Evolutionary conservation across 768 basidiomycete species (phyloP).

Genomic region (Ramaria sp.): DNA sequence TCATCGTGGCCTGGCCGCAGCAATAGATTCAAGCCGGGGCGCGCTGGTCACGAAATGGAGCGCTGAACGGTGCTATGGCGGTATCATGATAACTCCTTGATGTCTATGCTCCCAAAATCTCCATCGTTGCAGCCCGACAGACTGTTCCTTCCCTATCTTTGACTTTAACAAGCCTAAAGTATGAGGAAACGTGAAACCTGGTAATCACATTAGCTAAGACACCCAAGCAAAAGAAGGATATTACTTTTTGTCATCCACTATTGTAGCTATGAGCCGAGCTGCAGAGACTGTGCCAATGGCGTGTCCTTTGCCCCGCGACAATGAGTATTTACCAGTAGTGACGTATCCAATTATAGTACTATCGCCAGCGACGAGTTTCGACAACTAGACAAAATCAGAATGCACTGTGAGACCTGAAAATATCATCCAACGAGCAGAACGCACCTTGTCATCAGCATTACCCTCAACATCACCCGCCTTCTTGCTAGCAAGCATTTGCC

Average conservation of each 20-base stretch:
- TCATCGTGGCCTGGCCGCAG: no score
- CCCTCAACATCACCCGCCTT: slow-evolving; percentile 11
- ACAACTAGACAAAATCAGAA: slow-evolving; percentile 27
- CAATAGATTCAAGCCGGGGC: no score
- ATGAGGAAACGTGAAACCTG: not conserved
- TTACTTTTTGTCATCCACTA: slow-evolving; percentile 9
- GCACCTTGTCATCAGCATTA: slow-evolving; percentile 19
- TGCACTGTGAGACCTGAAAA: slow-evolving; percentile 1
- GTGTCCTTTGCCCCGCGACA: slow-evolving; percentile 66
- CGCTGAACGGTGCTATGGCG: no score
- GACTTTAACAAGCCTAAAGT: slow-evolving; percentile 46
- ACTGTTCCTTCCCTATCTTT: slow-evolving; percentile 47
- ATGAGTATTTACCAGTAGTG: slow-evolving; percentile 75
- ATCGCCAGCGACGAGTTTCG: slow-evolving; percentile 30
- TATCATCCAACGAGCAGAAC: not conserved
- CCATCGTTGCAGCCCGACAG: slow-evolving; percentile 41
- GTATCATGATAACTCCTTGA: no score
- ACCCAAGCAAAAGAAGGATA: not conserved
- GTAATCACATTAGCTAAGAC: not conserved
- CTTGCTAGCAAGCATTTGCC: slow-evolving; percentile 19
- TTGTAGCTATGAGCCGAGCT: slow-evolving; percentile 36
- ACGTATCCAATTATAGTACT: slow-evolving; percentile 65
- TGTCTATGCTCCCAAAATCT: slow-evolving; percentile 20
- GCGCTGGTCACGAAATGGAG: no score
- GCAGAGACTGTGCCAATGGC: slow-evolving; percentile 70